Evolutionary conservation across 768 basidiomycete species (phyloP).

Genomic region (Coprinopsis strossmayeri): DNA sequence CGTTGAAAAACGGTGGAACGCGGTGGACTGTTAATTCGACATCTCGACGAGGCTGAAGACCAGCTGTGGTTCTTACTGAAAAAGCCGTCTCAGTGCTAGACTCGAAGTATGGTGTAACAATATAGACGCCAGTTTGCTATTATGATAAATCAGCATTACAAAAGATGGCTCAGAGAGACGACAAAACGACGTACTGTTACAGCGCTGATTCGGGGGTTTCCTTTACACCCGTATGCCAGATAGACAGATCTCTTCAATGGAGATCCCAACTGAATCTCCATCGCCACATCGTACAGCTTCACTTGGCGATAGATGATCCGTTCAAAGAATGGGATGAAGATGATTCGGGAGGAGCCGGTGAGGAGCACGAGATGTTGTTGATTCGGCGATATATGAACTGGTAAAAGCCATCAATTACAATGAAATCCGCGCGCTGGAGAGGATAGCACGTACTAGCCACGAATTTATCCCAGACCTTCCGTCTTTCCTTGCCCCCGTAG

Average conservation of each 20-base stretch:
- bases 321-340: conserved; percentile 39
- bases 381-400: conserved; percentile 42
- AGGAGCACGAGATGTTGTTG: conserved; percentile 42
- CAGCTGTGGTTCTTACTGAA: background rate
- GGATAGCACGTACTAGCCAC: conserved; percentile 31
- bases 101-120: conserved; percentile 14
- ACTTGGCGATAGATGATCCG: conserved; percentile 20
- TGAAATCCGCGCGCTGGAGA: background rate
- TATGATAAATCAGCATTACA: background rate
- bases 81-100: background rate
- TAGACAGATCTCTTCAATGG: conserved; percentile 35
- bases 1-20: conserved; percentile 21
- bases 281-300: conserved; percentile 23
- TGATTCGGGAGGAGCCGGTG: conserved; percentile 29
- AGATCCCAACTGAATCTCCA: conserved; percentile 37
- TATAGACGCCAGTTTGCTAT: conserved; percentile 21
- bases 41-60: conserved; percentile 6
- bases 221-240: conserved; percentile 38
- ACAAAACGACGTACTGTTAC: conserved; percentile 34
- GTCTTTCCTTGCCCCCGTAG: background rate
- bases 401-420: background rate
- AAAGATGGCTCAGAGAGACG: background rate
- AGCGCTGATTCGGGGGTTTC: conserved; percentile 26
- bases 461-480: conserved; percentile 34
- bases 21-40: conserved; percentile 8